These are phyloP conservation scores for Penicillium alfredii DNA, from an alignment of 495 filamentous ascomycete species.

Conservation along the genomic window DNA sequence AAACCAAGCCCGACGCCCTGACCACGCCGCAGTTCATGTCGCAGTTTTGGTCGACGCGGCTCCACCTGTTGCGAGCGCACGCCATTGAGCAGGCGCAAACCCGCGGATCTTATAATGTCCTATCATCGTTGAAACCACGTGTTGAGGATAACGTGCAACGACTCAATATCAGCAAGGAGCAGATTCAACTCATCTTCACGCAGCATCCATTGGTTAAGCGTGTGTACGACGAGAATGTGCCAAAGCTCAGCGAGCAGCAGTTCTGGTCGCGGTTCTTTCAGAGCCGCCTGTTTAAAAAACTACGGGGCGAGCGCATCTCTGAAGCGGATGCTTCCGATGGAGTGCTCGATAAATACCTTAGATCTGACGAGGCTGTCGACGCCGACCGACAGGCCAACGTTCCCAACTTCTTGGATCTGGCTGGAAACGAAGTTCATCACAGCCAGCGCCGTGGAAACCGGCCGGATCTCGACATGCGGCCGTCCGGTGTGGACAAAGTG, in stretches of 20 bases:
- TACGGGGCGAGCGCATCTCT: slow-evolving; percentile 79
- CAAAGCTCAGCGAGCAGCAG: slow-evolving; percentile 66
- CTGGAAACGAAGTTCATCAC: slow-evolving; percentile 89
- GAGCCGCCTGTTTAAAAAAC: slow-evolving; percentile 80
- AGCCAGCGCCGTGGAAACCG: slow-evolving; percentile 72
- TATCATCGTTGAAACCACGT: slow-evolving; percentile 80
- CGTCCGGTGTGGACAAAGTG: slow-evolving; percentile 55
- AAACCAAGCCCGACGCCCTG: slow-evolving; percentile 74
- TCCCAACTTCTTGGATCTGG: slow-evolving; percentile 84
- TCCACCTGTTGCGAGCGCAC: slow-evolving; percentile 80
- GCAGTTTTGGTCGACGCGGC: slow-evolving; percentile 88
- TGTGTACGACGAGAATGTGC: slow-evolving; percentile 91
- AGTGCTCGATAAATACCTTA: slow-evolving; percentile 78
- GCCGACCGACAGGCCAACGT: slow-evolving; percentile 55
- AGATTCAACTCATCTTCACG: slow-evolving; percentile 84
- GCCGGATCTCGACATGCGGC: slow-evolving; percentile 83
- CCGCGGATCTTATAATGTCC: slow-evolving; percentile 83
- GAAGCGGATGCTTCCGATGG: slow-evolving; percentile 67
- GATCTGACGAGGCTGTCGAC: slow-evolving; percentile 52
- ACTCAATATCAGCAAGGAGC: slow-evolving; percentile 83
- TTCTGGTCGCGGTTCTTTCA: slow-evolving; percentile 95
- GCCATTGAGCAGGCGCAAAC: slow-evolving; percentile 82
- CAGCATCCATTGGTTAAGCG: slow-evolving; percentile 88
- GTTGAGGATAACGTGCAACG: slow-evolving; percentile 70
- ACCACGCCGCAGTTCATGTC: slow-evolving; percentile 68